Evolutionary conservation across 2,329 filamentous ascomycete genomes (phyloP), one percentile per base, ranked within the genome.

Genomic region (Colletotrichum spinosum): DNA sequence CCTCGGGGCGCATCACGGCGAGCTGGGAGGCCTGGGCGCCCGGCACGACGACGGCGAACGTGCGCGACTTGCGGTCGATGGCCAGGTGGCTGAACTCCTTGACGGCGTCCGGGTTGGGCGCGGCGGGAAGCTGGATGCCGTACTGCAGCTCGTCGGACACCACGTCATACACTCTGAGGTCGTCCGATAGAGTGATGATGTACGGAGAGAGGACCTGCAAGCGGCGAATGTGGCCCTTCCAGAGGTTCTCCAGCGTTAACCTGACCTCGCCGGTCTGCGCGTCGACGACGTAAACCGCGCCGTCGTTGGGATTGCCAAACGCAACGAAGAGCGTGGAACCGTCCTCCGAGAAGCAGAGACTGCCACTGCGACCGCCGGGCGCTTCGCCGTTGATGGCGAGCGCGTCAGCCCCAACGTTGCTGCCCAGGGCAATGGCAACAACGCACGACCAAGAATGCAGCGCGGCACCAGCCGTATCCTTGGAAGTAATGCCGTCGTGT

Each of bases 111-210:
- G 74, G 74, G 13, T 65, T 65, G n/a, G 76, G 70, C 9, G 76
- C 72, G 55, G 81, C 76, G 44, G 78, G 82, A 12, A 94, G 79
- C 34, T 84, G 80, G 55, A 91, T 82, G 53, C 87, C 88, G 72
- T 91, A 93, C 41, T 87, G 85, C 51, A 94, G 83, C 70, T 90
- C 86, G 71, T 97, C 92, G 55, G 89, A 84, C 8, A 98, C 92
- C 10, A 97, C 85, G 75, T 99, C 92, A 83, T 93, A 97, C 41
- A 97, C 90, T 45, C 88, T 84, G 8, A 97, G 83, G 35, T 88
- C 86, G 48, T 90, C 84, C 0, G 93, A 93, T 1, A 97, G 80
- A 50, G 92, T 85, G 62, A 98, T 83, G 15, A 99, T 80, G 72
- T 91, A 90, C 33, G 90, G 89, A 2, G 89, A 90, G 2, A 96